Percentiles rank a stretch among this genome's conserved stretches.
Evolutionary conservation across 176 grass and related monocot genomes (phyloP).

Genomic region (Rhynchospora breviuscula): DNA sequence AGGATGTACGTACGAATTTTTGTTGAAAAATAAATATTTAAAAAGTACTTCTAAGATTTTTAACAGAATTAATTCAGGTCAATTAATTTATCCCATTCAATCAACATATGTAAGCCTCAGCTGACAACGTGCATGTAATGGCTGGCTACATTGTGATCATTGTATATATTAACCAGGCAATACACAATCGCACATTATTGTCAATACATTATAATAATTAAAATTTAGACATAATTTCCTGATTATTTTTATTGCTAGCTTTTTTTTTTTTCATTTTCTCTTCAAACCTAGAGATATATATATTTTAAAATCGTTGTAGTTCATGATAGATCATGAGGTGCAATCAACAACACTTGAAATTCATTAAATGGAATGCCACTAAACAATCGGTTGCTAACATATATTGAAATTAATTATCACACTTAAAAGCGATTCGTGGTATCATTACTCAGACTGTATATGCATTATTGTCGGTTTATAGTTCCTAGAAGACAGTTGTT

Average conservation of each 20-base stretch:
- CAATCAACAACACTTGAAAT: neutral
- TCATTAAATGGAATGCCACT: neutral
- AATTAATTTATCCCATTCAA: no score
- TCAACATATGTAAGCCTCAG: no score
- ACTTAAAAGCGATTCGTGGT: constrained; percentile 2
- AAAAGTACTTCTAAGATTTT: no score
- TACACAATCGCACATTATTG: neutral
- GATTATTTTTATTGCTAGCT: neutral
- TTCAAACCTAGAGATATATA: neutral
- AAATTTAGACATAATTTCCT: neutral
- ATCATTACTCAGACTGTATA: neutral
- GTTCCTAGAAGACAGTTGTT: neutral
- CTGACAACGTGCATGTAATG: no score
- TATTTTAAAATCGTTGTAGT: neutral
- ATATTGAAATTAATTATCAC: neutral
- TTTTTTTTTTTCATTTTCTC: neutral
- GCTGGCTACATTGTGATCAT: neutral
- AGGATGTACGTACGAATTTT: no score
- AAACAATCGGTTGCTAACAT: neutral
- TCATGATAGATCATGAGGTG: neutral
- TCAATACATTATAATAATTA: neutral
- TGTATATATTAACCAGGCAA: neutral
- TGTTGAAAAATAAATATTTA: no score
- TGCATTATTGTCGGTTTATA: neutral
- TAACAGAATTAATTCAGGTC: no score